Evolutionary conservation across 192 early-diverging fungal species (phyloP).

Genomic region (Ambispora gerdemannii): DNA sequence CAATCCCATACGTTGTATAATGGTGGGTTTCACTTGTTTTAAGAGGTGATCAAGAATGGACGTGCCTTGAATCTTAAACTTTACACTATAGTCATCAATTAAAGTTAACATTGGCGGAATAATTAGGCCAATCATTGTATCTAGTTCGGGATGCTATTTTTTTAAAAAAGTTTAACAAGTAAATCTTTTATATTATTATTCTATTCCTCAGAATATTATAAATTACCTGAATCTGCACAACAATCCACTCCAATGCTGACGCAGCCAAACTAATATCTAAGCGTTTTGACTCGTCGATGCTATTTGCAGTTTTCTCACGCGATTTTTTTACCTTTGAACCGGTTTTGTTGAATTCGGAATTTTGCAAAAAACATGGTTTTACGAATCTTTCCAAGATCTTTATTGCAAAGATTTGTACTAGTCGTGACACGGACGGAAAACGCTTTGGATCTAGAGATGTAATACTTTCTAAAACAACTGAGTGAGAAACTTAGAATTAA

Average conservation of each 20-base stretch:
- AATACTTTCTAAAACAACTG: background rate
- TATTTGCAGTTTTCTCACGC: background rate
- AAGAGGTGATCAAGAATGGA: conserved; percentile 22
- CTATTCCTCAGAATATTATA: background rate
- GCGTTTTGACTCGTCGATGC: background rate
- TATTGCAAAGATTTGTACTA: background rate
- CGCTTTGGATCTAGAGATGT: background rate
- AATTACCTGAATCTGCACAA: conserved; percentile 3
- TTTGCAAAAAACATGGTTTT: background rate
- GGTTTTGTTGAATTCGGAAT: too few species aligned
- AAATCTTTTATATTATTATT: background rate
- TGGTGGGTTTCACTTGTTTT: conserved; percentile 11
- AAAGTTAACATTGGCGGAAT: conserved; percentile 30
- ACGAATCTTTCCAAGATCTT: background rate
- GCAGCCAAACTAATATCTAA: background rate
- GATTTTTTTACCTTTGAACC: too few species aligned
- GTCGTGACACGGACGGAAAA: background rate
- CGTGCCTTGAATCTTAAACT: conserved; percentile 24
- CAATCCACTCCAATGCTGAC: background rate
- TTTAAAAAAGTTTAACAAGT: background rate
- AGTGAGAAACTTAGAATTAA: background rate
- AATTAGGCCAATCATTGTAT: conserved; percentile 13
- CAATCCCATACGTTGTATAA: conserved; percentile 21
- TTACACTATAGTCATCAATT: conserved; percentile 30
- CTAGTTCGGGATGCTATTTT: conserved; percentile 11